Evolutionary conservation across 352 stramenopile species (phyloP), one percentile per base, ranked within the genome.

Genomic region (Globisporangium iwayamae): DNA sequence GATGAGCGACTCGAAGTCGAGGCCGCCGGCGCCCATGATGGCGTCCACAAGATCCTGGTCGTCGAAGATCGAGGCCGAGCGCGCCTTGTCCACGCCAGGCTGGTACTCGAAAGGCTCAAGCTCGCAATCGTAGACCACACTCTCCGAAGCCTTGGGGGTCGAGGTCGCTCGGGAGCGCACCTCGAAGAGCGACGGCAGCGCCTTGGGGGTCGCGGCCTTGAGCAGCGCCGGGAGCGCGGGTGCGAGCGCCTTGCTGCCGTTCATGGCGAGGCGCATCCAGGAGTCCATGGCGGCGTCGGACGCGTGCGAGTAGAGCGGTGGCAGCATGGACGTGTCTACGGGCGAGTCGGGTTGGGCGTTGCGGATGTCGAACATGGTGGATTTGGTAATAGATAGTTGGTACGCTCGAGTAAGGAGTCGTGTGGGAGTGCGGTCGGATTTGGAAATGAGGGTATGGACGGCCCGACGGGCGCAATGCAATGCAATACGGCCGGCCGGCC

Each of bases 41-140:
- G 84, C 80, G 70, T 93, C 83, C 30, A 91, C 78, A 41, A 93
- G 77, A 36, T 90, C 84, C 59, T 85, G 75, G 63, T 93, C 84
- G 28, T 79, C 81, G 60, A 93, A 93, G 52, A 93, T 80, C 28
- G 81, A 91, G 68, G 91, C 79, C 39, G 82, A 85, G 52, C 75
- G 79, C 34, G 75, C 39, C 66, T 66, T 47, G 46, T 69, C 36
- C 57, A 66, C 10, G 30, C 16, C 30, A 3, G 76, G 68, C 14
- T 71, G 73, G 73, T 85, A 90, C 63, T 87, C 79, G 58, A 92
- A 89, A 0, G 83, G 83, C 65, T 92, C 81, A 34, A 92, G 72
- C 46, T 87, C 82, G n/a, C 46, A 71, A 39, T 81, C 71, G 60
- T 70, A 70, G 43, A 72, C 67, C 38, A 70, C 56, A 32, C 50